phyloP scores from a whole-genome alignment of 768 basidiomycete genomes.

The Boletus vinaceobasis region DNA sequence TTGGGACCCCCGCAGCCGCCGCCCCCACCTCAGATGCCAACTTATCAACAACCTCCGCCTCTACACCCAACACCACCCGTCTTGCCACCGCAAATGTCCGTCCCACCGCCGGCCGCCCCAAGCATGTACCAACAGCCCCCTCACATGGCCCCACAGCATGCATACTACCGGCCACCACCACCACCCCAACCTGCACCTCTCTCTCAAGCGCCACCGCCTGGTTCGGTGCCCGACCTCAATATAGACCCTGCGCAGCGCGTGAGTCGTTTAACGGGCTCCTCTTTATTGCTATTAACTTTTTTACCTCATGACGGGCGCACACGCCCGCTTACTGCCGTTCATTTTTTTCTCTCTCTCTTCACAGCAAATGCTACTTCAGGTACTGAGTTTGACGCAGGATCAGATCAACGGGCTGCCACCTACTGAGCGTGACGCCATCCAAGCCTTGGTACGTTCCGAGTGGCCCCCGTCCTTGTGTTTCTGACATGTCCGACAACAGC shows the following conservation, averaged over 20 bases:
- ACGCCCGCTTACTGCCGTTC: not conserved
- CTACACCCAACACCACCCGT: constrained; percentile 34
- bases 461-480: not conserved
- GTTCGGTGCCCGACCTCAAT: constrained; percentile 32
- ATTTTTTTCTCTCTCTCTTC: not conserved
- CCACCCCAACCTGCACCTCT: constrained; percentile 29
- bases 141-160: constrained; percentile 30
- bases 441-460: constrained; percentile 60
- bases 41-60: constrained; percentile 29
- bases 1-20: too few relatives aligned
- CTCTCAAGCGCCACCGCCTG: constrained; percentile 29
- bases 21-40: constrained; percentile 32
- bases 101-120: constrained; percentile 27
- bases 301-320: too few relatives aligned
- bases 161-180: constrained; percentile 28
- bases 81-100: constrained; percentile 32
- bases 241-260: constrained; percentile 55
- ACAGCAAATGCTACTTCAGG: constrained; percentile 83
- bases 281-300: not conserved
- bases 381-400: constrained; percentile 73
- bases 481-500: constrained; percentile 16
- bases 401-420: constrained; percentile 82
- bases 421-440: constrained; percentile 72
- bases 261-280: constrained; percentile 12
- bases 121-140: constrained; percentile 32